Evolutionary conservation across 345 rosid species (phyloP), one percentile per base, ranked within the genome.

Genomic region (Lepidium didymum): DNA sequence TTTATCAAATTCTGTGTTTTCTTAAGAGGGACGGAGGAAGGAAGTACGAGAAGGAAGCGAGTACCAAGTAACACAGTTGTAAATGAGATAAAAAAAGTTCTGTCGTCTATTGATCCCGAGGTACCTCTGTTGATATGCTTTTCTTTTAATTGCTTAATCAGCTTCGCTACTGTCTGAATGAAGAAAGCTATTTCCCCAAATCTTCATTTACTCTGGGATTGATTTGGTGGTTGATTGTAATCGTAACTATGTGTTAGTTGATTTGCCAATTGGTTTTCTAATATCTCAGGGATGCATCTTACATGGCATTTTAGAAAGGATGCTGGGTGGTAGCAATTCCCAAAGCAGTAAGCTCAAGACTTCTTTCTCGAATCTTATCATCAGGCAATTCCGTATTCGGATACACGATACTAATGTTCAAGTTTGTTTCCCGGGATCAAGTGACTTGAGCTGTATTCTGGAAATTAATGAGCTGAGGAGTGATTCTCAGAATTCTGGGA

Each of bases 51-150:
- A 38, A 75, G 74, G 69, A 55, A 3, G 59, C 35, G 61, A 74
- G 77, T 70, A 46, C 72, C 75, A 42, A 51, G 42, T 51, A 72
- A 74, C 33, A 63, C 51, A 10, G 72, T 67, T 16, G 63, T 57
- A 4, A 75, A 75, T 69, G 82, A 86, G 73, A 68, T 81, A 40
- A 81, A 78, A 69, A 81, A 79, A 82, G 75, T 64, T 54, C 72
- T 93, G 14, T 84, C 78, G 9, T 78, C 63, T 27, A 69, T 88
- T 42, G 98, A 93, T 77, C 90, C 97, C 38, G 89, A 90, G 94
- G 98, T 93, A 76, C 52, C n/a, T 43, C 4, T 35, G 44, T 18
- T 15, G 8, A 31, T 37, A 23, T 55, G 31, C 11, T 70, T 60
- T 31, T 50, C 15, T 7, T 7, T 62, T 29, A 29, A 29, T 7